Conservation (phyloP, 108 stramenopile genomes). For the Thalassiosira profunda region DNA sequence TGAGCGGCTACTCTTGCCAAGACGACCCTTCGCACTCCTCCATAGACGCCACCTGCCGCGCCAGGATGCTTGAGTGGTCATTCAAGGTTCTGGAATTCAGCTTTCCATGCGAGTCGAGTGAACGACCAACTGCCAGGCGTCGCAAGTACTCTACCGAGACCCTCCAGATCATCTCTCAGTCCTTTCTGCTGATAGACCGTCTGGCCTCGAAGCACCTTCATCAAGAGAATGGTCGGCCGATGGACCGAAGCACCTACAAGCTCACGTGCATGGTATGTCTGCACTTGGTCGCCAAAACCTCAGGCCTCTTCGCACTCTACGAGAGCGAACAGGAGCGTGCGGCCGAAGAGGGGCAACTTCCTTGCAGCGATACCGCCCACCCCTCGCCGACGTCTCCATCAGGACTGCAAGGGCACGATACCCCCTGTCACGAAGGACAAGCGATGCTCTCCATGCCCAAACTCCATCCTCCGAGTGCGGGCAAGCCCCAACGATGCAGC, state of each 20-base stretch:
- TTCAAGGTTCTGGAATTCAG: background rate
- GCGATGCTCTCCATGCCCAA: too few species aligned
- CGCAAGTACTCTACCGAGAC: background rate
- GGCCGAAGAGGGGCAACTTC: too few species aligned
- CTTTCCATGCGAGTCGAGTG: background rate
- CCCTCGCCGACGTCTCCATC: too few species aligned
- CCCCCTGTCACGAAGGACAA: too few species aligned
- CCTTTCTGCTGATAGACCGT: conserved; percentile 4
- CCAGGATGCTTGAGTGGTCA: conserved; percentile 3
- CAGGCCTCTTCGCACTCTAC: background rate
- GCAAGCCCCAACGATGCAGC: too few species aligned
- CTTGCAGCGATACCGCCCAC: too few species aligned
- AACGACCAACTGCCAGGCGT: background rate
- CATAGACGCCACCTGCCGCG: background rate
- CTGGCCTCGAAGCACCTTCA: background rate
- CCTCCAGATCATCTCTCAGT: background rate
- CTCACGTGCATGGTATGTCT: conserved; percentile 6
- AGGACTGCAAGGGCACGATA: too few species aligned
- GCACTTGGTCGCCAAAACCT: background rate
- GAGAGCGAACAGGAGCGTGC: too few species aligned
- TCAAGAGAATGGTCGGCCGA: too few species aligned
- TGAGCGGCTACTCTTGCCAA: background rate
- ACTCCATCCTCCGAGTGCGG: too few species aligned
- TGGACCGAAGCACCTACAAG: too few species aligned
- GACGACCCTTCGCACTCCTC: background rate